Percentiles rank a stretch among this genome's conserved stretches.
Conservation (phyloP, 2,329 filamentous ascomycete species). For the Talaromyces pinophilus region DNA sequence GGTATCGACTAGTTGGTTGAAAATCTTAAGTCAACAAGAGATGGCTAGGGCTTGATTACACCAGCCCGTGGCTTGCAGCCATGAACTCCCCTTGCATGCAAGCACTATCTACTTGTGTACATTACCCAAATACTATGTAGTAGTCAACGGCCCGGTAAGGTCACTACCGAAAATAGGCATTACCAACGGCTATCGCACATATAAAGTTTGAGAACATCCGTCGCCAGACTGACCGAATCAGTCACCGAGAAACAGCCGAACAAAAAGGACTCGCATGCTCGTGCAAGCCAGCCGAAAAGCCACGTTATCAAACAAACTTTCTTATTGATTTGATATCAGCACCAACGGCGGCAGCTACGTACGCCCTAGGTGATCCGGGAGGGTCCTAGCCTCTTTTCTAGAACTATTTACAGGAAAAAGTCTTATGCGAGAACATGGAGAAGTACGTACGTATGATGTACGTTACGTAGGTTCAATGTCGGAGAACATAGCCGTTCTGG, state of each 20-base stretch:
- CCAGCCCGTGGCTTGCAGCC: not conserved
- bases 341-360: not conserved
- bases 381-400: not conserved
- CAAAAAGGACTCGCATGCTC: not conserved
- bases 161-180: not conserved
- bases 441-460: not conserved
- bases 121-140: not conserved
- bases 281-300: not conserved
- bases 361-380: not conserved
- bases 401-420: not conserved
- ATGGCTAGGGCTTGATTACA: not conserved
- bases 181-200: not conserved
- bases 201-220: not conserved
- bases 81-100: not conserved
- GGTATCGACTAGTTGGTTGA: not conserved
- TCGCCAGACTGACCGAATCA: not conserved
- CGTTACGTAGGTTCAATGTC: not conserved
- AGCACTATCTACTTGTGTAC: not conserved
- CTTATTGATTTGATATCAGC: not conserved
- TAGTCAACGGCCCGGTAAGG: not conserved
- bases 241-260: not conserved
- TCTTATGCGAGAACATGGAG: not conserved
- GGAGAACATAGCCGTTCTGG: not conserved
- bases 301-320: not conserved
- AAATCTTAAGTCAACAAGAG: not conserved